A percentile compares a stretch with the other conserved stretches of the same genome.
These are phyloP conservation scores for Clonostachys sp. DNA, from an alignment of 2,329 filamentous ascomycete species.

Conservation along the genomic window DNA sequence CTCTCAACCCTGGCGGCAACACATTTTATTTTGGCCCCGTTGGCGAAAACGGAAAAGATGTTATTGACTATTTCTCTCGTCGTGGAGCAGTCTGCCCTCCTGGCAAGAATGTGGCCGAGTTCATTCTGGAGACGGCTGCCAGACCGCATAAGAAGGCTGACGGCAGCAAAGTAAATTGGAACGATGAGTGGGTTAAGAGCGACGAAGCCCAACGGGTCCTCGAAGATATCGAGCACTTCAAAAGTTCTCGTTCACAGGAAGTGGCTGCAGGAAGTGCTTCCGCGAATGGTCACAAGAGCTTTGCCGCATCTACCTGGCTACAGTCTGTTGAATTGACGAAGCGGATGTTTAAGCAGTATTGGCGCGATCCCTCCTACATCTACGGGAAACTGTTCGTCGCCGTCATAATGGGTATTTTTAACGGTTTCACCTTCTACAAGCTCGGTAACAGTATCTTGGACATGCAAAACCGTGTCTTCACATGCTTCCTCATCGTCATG, in stretches of 20 bases:
- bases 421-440: constrained; percentile 74
- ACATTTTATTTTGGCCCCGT: constrained; percentile 50
- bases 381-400: constrained; percentile 73
- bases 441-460: constrained; percentile 61
- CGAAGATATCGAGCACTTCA: constrained; percentile 61
- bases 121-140: constrained; percentile 39
- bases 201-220: constrained; percentile 53
- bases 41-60: constrained; percentile 34
- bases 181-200: constrained; percentile 68
- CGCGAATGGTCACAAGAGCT: constrained; percentile 22
- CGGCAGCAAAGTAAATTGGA: constrained; percentile 58
- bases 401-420: constrained; percentile 70
- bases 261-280: neutral
- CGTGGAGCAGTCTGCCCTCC: constrained; percentile 63
- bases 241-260: constrained; percentile 16
- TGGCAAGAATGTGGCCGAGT: constrained; percentile 41
- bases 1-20: constrained; percentile 45
- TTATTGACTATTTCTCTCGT: constrained; percentile 49
- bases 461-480: constrained; percentile 77
- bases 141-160: constrained; percentile 23
- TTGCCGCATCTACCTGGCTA: constrained; percentile 57
- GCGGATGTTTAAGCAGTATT: constrained; percentile 68
- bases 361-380: constrained; percentile 71
- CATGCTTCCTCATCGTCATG: constrained; percentile 58
- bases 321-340: constrained; percentile 66